Conservation (phyloP, 176 grass and related monocot species). For the Raddia distichophylla region DNA sequence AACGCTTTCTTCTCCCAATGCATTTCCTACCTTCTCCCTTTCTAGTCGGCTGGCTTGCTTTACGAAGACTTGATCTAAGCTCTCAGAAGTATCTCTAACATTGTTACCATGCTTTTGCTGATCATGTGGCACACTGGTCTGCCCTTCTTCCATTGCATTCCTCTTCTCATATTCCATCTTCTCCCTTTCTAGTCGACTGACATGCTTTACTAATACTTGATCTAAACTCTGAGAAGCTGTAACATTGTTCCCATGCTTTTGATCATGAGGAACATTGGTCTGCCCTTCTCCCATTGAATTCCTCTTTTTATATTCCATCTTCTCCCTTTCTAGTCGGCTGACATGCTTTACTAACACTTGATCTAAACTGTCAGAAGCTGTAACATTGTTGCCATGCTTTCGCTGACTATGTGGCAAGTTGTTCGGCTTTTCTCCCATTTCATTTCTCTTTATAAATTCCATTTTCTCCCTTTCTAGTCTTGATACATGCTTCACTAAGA, state of each 20-base stretch:
- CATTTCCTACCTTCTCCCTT: constrained; percentile 49
- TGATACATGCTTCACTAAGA: constrained; percentile 69
- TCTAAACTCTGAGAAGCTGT: constrained; percentile 37
- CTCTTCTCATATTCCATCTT: constrained; percentile 55
- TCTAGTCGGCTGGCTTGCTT: constrained; percentile 61
- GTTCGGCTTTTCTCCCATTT: constrained; percentile 33
- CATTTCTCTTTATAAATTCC: constrained; percentile 43
- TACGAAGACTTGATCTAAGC: constrained; percentile 67
- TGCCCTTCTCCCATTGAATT: constrained; percentile 16
- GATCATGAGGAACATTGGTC: constrained; percentile 7
- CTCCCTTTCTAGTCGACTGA: constrained; percentile 67
- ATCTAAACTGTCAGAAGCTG: constrained; percentile 54
- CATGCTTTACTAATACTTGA: constrained; percentile 60
- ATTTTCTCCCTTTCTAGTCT: constrained; percentile 78
- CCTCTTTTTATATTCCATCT: constrained; percentile 43
- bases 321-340: constrained; percentile 60
- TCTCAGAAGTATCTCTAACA: constrained; percentile 13
- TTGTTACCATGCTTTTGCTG: constrained; percentile 19
- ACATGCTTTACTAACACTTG: constrained; percentile 64
- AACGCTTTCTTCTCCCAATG: constrained; percentile 16
- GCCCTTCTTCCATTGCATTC: constrained; percentile 39
- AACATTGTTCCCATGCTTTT: neutral
- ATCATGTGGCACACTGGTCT: constrained; percentile 22
- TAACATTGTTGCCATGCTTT: constrained; percentile 19
- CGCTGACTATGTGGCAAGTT: constrained; percentile 25